phyloP scores from a whole-genome alignment of 208 protist genomes.

The Trypanosoma congolense region DNA sequence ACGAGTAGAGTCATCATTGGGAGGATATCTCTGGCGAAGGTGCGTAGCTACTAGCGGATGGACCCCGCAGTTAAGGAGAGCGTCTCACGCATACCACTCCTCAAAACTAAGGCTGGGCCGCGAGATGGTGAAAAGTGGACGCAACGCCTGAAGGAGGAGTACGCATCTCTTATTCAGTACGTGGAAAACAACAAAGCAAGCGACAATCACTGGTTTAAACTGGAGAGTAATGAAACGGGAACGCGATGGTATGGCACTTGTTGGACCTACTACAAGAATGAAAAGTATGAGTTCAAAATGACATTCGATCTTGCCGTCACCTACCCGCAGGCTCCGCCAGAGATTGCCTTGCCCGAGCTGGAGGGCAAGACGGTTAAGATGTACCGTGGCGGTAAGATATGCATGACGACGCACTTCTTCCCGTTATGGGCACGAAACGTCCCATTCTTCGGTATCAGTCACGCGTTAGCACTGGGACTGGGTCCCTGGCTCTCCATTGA shows the following conservation, averaged over 20 bases:
- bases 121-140: constrained; percentile 94
- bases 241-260: constrained; percentile 96
- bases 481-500: constrained; percentile 97
- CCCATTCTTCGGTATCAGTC: constrained; percentile 97
- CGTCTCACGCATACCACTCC: constrained; percentile 92
- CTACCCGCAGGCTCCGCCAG: constrained; percentile 94
- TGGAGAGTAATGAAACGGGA: constrained; percentile 93
- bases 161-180: constrained; percentile 94
- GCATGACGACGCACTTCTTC: constrained; percentile 97
- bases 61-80: constrained; percentile 85
- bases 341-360: constrained; percentile 94
- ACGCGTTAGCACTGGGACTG: constrained; percentile 95
- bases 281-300: constrained; percentile 96
- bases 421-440: constrained; percentile 96
- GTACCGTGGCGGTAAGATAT: constrained; percentile 98
- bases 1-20: not conserved
- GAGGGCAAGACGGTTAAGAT: constrained; percentile 98
- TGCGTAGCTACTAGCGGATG: constrained; percentile 22
- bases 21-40: not conserved
- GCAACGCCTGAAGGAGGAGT: constrained; percentile 97
- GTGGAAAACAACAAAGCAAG: constrained; percentile 95
- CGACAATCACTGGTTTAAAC: constrained; percentile 95
- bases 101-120: constrained; percentile 93
- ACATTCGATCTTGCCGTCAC: constrained; percentile 97
- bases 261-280: constrained; percentile 94